Base-by-base conservation (phyloP, 352 stramenopile species). In the Phytophthora rubi region DNA sequence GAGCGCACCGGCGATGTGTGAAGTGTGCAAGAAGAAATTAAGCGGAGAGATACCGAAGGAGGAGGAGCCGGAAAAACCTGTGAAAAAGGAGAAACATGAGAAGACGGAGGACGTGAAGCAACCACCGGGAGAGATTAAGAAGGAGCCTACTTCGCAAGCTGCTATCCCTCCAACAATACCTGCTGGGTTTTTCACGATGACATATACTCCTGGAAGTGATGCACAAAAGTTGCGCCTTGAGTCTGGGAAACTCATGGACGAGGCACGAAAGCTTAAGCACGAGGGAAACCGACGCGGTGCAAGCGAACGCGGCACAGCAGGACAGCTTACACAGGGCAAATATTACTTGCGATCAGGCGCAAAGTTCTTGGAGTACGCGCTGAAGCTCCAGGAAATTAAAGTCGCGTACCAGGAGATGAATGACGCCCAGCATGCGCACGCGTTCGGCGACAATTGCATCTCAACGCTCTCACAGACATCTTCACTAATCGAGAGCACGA, bases 351-450 rank as follows among this genome's bases (percentile, higher is more conserved):
- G 79, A 12, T 91, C 87, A 5, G 87, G 85, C 32, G 82, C 77
- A 53, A 95, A 95, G 71, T 96, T 95, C 68, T 92, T 96, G 39
- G 81, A 93, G 68, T 80, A 95, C 48, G 89, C 86, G 28, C 74
- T 96, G 16, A 88, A 92, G 51, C 69, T 93, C 16, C 83, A 88
- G 28, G 86, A 96, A 56, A 71, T 95, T 30, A 96, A 96, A 56
- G 74, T 80, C n/a, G 86, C 85, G 44, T 94, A 92, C 61, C 83
- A 90, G 61, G 79, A 90, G 44, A 64, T 85, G n/a, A 78, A 82
- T 10, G 85, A 96, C 62, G 70, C 75, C 55, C 76, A 75, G n/a
- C 83, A 88, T 32, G 87, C 89, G 15, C 79, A 75, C 18, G 75
- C 75, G 23, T 92, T 79, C 55, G 83, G 81, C 6, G 87, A 94